phyloP scores from a whole-genome alignment of 1,284 basidiomycete genomes.

The Cutaneotrichosporon curvatum region DNA sequence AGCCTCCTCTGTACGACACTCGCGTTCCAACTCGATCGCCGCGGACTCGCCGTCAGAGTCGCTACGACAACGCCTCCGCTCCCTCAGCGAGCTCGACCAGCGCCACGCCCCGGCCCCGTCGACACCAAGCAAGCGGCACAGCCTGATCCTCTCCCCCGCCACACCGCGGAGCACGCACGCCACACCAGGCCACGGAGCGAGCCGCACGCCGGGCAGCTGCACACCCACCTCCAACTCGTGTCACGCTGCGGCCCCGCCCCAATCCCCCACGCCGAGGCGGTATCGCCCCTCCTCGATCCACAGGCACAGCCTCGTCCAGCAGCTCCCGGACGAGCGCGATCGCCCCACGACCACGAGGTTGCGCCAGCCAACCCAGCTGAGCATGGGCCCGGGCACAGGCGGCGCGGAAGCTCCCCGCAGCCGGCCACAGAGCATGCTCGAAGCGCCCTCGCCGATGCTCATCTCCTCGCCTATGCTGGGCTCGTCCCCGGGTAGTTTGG shows the following conservation, averaged over 20 bases:
- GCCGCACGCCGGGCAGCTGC: constrained; percentile 8
- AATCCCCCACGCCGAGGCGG: constrained; percentile 13
- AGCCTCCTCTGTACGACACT: not conserved
- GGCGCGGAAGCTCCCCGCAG: not conserved
- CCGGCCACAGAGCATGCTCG: constrained; percentile 7
- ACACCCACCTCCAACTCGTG: constrained; percentile 9
- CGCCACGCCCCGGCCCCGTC: not conserved
- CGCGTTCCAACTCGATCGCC: not conserved
- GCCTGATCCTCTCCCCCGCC: constrained; percentile 2
- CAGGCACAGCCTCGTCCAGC: constrained; percentile 4
- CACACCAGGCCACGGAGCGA: constrained; percentile 9
- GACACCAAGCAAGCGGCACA: not conserved
- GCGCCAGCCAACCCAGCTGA: constrained; percentile 11
- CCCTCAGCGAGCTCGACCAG: constrained; percentile 7
- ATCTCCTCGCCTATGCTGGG: not conserved
- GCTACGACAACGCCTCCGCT: constrained; percentile 12
- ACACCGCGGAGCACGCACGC: constrained; percentile 9
- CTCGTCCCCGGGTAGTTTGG: constrained; percentile 8
- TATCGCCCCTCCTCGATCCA: not conserved
- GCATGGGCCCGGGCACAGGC: constrained; percentile 3
- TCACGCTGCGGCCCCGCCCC: constrained; percentile 3
- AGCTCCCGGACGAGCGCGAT: not conserved
- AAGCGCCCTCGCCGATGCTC: not conserved
- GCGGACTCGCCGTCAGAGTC: constrained; percentile 1
- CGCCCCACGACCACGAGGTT: constrained; percentile 10